Evolutionary conservation across 1,284 basidiomycete genomes (phyloP).

Genomic region (Psilocybe mexicana): DNA sequence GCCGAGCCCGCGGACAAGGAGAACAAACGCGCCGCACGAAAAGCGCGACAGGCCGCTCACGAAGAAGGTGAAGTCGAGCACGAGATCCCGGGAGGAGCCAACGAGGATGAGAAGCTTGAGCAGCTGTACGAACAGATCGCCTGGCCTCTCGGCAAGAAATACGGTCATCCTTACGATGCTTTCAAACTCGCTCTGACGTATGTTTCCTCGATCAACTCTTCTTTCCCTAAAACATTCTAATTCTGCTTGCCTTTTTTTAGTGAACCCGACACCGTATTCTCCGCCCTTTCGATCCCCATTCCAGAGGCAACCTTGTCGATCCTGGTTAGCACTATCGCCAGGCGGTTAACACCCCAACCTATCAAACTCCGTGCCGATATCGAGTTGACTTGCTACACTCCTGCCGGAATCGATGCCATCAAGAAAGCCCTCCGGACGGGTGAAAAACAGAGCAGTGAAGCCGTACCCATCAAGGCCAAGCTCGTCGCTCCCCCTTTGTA

Average conservation of each 20-base stretch:
- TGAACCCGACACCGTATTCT: conserved; percentile 86
- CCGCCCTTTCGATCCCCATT: conserved; percentile 66
- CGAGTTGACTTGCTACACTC: conserved; percentile 96
- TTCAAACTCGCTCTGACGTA: conserved; percentile 96
- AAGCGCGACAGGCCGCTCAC: conserved; percentile 42
- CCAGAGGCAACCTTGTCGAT: conserved; percentile 62
- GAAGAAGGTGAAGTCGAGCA: conserved; percentile 40
- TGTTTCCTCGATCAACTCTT: conserved; percentile 33
- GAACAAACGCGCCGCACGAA: conserved; percentile 43
- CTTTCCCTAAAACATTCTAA: not conserved
- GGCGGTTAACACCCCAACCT: conserved; percentile 95
- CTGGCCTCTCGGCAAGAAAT: conserved; percentile 93
- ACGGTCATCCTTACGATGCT: conserved; percentile 96
- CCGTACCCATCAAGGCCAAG: conserved; percentile 96
- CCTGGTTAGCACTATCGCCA: conserved; percentile 87
- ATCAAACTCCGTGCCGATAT: conserved; percentile 99
- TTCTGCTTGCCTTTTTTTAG: conserved; percentile 40
- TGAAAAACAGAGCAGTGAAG: conserved; percentile 84
- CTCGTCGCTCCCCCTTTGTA: conserved; percentile 96
- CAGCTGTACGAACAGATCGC: conserved; percentile 88
- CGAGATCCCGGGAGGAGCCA: conserved; percentile 45
- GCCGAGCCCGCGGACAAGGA: conserved; percentile 44
- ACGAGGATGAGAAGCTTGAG: conserved; percentile 78
- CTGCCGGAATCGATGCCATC: conserved; percentile 97
- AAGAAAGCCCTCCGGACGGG: conserved; percentile 90